These are phyloP conservation scores for Cyclostephanos tholiformis DNA, from an alignment of 108 stramenopile genomes.

Conservation along the genomic window DNA sequence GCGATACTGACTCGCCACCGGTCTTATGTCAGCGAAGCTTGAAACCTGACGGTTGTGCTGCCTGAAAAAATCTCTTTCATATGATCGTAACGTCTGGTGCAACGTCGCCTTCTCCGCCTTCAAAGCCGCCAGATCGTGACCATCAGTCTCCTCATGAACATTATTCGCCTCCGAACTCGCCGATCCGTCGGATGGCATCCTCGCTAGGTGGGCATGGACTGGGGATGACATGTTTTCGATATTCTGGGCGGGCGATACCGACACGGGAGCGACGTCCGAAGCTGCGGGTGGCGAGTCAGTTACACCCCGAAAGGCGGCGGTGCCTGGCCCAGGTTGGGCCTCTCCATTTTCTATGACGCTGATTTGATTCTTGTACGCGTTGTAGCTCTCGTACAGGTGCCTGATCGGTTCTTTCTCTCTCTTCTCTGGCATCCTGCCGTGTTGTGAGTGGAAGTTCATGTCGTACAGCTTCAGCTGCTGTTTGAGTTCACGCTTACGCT, in stretches of 20 bases:
- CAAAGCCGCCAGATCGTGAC: conserved; percentile 67
- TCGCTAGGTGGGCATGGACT: conserved; percentile 17
- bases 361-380: conserved; percentile 86
- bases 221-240: neutral
- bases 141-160: neutral
- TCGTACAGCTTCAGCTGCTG: conserved; percentile 92
- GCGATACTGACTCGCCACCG: conserved; percentile 91
- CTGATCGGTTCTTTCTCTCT: conserved; percentile 98
- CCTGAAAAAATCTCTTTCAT: conserved; percentile 88
- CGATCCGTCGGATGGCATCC: conserved; percentile 1
- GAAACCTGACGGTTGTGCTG: conserved; percentile 87
- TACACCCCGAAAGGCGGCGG: conserved; percentile 45
- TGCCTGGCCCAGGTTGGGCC: conserved; percentile 49
- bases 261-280: conserved; percentile 26
- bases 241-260: conserved; percentile 21
- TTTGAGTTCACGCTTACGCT: conserved; percentile 82
- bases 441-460: conserved; percentile 78
- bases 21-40: conserved; percentile 87
- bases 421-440: conserved; percentile 93
- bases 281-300: conserved; percentile 27
- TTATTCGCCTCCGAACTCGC: conserved; percentile 3
- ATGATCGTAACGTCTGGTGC: conserved; percentile 88
- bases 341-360: conserved; percentile 68
- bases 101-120: conserved; percentile 82
- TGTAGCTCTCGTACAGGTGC: conserved; percentile 94